Percentiles rank a stretch among this genome's conserved stretches.
Evolutionary conservation across 2,329 filamentous ascomycete genomes (phyloP).

Genomic region (Fusarium xylarioides): DNA sequence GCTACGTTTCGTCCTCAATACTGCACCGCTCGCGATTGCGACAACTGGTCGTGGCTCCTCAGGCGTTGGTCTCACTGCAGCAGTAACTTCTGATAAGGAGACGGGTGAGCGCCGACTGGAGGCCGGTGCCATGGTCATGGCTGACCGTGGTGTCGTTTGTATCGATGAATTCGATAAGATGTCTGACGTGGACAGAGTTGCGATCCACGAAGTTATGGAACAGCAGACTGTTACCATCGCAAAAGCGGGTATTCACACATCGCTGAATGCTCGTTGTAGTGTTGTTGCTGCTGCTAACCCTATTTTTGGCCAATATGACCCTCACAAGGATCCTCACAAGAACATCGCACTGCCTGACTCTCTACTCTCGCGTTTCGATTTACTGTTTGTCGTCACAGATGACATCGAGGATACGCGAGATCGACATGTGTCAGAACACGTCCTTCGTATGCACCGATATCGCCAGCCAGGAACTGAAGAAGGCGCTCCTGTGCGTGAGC

Average conservation of each 20-base stretch:
- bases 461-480: slow-evolving; percentile 93
- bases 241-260: slow-evolving; percentile 98
- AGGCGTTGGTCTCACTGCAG: slow-evolving; percentile 95
- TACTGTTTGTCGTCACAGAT: slow-evolving; percentile 96
- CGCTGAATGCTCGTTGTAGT: slow-evolving; percentile 94
- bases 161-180: slow-evolving; percentile 99
- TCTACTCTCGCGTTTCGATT: slow-evolving; percentile 95
- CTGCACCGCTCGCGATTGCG: slow-evolving; percentile 93
- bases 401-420: slow-evolving; percentile 96
- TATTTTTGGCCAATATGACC: slow-evolving; percentile 97
- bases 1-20: slow-evolving; percentile 95
- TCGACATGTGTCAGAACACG: slow-evolving; percentile 92
- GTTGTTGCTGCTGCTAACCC: slow-evolving; percentile 97
- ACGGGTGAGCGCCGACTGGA: slow-evolving; percentile 94
- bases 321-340: slow-evolving; percentile 97
- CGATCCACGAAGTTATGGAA: slow-evolving; percentile 99
- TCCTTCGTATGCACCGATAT: slow-evolving; percentile 96
- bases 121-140: slow-evolving; percentile 98
- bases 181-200: slow-evolving; percentile 97
- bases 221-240: slow-evolving; percentile 99
- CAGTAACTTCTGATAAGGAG: slow-evolving; percentile 96
- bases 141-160: slow-evolving; percentile 95
- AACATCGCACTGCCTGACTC: slow-evolving; percentile 98
- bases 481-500: slow-evolving; percentile 91
- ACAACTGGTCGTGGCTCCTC: slow-evolving; percentile 97